These are phyloP conservation scores for Pyrus pyrifolia DNA, from an alignment of 306 rosid species.

Conservation along the genomic window DNA sequence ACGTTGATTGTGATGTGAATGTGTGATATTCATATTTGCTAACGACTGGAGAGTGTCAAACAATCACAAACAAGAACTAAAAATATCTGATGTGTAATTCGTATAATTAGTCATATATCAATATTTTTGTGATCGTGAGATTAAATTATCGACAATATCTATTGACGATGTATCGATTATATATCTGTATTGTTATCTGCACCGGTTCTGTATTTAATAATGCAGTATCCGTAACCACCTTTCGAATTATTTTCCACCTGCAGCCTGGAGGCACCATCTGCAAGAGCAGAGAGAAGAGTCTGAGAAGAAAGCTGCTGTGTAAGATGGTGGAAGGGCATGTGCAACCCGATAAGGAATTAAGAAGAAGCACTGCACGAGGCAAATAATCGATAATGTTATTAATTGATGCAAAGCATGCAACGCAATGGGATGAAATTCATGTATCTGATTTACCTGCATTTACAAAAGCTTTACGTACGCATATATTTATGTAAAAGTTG, in stretches of 20 bases:
- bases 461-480: neutral
- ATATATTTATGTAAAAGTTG: slow-evolving; percentile 1
- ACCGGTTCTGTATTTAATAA: neutral
- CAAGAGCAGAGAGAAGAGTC: neutral
- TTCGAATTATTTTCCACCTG: neutral
- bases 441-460: neutral
- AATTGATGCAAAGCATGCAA: neutral
- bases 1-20: neutral
- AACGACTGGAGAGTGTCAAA: neutral
- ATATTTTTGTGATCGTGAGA: no score
- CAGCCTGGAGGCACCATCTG: neutral
- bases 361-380: neutral
- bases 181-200: neutral
- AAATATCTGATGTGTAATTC: no score
- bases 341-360: neutral
- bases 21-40: neutral
- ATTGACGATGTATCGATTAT: no score
- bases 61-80: no score
- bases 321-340: neutral
- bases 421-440: slow-evolving; percentile 4
- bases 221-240: neutral
- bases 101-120: no score
- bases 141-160: no score
- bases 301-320: neutral
- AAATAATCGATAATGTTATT: neutral